Percentiles rank a stretch among this genome's conserved stretches.
phyloP scores from a whole-genome alignment of 2,329 filamentous ascomycete species.

The Beauveria sp. region DNA sequence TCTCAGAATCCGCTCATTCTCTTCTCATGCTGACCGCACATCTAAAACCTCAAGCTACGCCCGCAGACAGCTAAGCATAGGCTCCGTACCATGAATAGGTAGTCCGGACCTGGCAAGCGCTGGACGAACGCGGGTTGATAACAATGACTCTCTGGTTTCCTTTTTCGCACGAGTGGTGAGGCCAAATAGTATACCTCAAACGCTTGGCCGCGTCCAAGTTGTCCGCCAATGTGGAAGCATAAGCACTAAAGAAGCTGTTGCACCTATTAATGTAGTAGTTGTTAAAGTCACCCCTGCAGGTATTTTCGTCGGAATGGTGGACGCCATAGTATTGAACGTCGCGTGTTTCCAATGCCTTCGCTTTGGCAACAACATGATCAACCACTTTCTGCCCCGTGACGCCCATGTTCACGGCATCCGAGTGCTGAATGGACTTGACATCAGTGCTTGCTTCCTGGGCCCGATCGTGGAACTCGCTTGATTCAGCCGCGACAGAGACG shows the following conservation, averaged over 20 bases:
- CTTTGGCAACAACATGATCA: neutral
- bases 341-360: neutral
- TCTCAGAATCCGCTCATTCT: neutral
- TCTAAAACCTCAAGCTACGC: neutral
- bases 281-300: neutral
- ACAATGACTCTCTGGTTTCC: neutral
- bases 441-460: neutral
- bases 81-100: constrained; percentile 1
- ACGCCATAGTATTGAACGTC: neutral
- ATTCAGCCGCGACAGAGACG: constrained; percentile 2
- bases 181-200: constrained; percentile 1
- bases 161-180: neutral
- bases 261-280: neutral
- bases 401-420: neutral
- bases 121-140: neutral
- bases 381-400: neutral
- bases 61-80: neutral
- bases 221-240: neutral
- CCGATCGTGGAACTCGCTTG: neutral
- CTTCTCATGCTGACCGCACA: neutral
- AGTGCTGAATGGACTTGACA: neutral
- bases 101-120: neutral
- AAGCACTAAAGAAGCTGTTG: neutral
- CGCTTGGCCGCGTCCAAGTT: neutral
- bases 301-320: neutral